Conservation (phyloP, 1,284 basidiomycete species). For the Chalciporus sp. region DNA sequence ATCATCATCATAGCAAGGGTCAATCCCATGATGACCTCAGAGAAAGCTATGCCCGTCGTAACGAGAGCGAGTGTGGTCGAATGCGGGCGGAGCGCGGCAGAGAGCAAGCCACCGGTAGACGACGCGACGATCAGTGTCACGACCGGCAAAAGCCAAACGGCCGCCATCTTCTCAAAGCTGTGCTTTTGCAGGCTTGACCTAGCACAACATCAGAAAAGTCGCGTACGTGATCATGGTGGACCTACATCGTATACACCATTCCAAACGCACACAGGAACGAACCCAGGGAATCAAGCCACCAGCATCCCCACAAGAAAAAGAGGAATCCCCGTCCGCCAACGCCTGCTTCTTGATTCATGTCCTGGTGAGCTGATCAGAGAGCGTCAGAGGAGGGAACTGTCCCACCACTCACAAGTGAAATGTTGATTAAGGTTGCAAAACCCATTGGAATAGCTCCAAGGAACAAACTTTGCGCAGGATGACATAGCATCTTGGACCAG, state of each 20-base stretch:
- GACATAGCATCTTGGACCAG: conserved; percentile 46
- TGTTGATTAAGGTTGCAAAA: conserved; percentile 51
- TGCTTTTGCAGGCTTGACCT: conserved; percentile 61
- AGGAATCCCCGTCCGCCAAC: conserved; percentile 50
- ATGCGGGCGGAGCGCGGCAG: conserved; percentile 42
- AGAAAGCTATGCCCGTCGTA: conserved; percentile 53
- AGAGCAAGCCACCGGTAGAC: conserved; percentile 57
- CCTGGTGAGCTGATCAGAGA: conserved; percentile 5
- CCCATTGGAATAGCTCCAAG: conserved; percentile 67
- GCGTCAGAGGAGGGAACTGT: neutral
- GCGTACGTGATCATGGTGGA: neutral
- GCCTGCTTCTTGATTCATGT: conserved; percentile 36
- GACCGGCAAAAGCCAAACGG: conserved; percentile 63
- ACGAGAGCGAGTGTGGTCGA: conserved; percentile 47
- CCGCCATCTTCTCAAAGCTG: conserved; percentile 45
- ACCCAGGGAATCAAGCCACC: conserved; percentile 60
- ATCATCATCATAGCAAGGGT: conserved; percentile 51
- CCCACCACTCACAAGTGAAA: conserved; percentile 49
- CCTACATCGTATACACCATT: conserved; percentile 57
- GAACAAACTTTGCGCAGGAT: conserved; percentile 61
- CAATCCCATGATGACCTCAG: conserved; percentile 55
- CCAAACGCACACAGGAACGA: conserved; percentile 56
- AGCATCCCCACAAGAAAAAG: conserved; percentile 57
- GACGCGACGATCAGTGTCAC: conserved; percentile 64
- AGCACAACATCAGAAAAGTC: conserved; percentile 1